These are phyloP conservation scores for Rubia occidens DNA, from an alignment of 305 asterid species.

Conservation along the genomic window DNA sequence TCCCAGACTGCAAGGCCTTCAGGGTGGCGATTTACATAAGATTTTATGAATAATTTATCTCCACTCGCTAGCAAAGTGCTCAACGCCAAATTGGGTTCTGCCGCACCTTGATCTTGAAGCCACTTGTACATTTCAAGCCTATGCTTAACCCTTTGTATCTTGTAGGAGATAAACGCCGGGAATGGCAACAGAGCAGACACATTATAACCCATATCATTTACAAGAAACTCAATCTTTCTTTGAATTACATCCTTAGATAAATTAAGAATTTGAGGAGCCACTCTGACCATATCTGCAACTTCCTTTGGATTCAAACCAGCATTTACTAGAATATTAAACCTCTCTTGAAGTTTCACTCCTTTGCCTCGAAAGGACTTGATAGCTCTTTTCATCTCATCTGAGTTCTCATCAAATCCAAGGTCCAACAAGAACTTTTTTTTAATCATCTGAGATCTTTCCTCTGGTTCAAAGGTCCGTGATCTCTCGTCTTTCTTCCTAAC, in stretches of 20 bases:
- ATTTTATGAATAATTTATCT: slow-evolving; percentile 34
- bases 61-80: slow-evolving; percentile 59
- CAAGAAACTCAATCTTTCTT: slow-evolving; percentile 43
- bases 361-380: slow-evolving; percentile 45
- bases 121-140: slow-evolving; percentile 55
- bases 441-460: slow-evolving; percentile 23
- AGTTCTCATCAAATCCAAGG: slow-evolving; percentile 57
- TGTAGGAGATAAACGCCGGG: slow-evolving; percentile 45
- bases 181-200: slow-evolving; percentile 37
- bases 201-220: slow-evolving; percentile 44
- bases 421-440: slow-evolving; percentile 51
- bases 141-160: slow-evolving; percentile 46
- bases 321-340: slow-evolving; percentile 55
- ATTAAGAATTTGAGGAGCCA: slow-evolving; percentile 55
- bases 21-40: slow-evolving; percentile 48
- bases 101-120: slow-evolving; percentile 45
- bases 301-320: slow-evolving; percentile 48
- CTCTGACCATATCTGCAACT: slow-evolving; percentile 40
- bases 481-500: slow-evolving; percentile 34
- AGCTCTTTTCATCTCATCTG: slow-evolving; percentile 52
- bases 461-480: slow-evolving; percentile 22
- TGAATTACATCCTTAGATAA: slow-evolving; percentile 44
- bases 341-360: slow-evolving; percentile 61
- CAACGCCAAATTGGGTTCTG: slow-evolving; percentile 36
- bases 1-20: slow-evolving; percentile 46